Base-by-base conservation (phyloP, 352 stramenopile species). In the Peronospora farinosa region DNA sequence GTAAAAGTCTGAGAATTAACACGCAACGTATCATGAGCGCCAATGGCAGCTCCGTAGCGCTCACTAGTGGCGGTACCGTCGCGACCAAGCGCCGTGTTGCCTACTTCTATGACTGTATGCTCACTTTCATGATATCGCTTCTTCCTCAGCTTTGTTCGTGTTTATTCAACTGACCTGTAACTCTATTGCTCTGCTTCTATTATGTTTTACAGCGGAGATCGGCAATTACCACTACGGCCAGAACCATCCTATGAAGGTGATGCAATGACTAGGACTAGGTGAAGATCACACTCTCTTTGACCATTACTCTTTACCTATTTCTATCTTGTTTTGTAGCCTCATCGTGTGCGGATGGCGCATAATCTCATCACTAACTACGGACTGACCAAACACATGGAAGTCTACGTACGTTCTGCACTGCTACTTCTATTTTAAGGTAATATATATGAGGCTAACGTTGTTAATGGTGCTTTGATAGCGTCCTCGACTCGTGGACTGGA, bases 341-440 rank as follows among this genome's bases (percentile, higher is more conserved):
- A 99, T 74, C 96, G 97, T 39, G 86, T 99, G 46, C 91, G 95
- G 52, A 98, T 99, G 95, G 97, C 97, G 32, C 97, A 99, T 79
- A 98, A 99, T 72, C 85, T 99, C 52, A 96, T 99, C 48, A 92
- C 98, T 15, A 98, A 98, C 67, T 99, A 99, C 70, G 96, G 95
- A 16, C 79, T 99, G 19, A 98, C 98, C 67, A 95, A 96, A 69
- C 85, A 98, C 78, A 99, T 99, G 96, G 94, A 99, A 70, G 93
- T 98, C 50, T 99, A 97, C 42, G 84, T 95, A 84, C 59, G 84
- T 84, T 84, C 10, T 17, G 40, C 30, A 23, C 7, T 38, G 19
- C 11, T 43, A 9, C 13, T 8, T 11, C 4, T 31, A n/a, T 2
- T 10, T 0, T 27, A 23, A 4, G 9, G 27, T 25, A 3, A 16